Evolutionary conservation across 345 rosid genomes (phyloP).

Genomic region (Trapa bicornis): DNA sequence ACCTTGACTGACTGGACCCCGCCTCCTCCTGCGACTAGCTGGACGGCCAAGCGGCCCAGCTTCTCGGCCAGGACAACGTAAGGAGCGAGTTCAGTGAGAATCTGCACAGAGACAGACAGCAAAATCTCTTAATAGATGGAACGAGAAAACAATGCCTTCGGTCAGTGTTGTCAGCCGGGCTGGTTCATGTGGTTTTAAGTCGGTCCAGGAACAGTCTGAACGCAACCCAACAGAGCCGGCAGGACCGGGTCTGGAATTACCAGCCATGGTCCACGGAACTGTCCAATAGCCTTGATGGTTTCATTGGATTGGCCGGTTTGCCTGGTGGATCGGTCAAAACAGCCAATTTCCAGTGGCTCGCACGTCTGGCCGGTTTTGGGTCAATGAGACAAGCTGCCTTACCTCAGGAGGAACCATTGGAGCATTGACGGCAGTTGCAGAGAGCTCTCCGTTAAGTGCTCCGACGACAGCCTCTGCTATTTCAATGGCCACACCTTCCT

Average conservation of each 20-base stretch:
- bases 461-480: slow-evolving; percentile 85
- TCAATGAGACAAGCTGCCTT: not conserved
- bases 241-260: too few relatives aligned
- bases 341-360: too few relatives aligned
- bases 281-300: too few relatives aligned
- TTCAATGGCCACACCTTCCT: slow-evolving; percentile 89
- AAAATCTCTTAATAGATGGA: not conserved
- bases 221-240: too few relatives aligned
- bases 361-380: too few relatives aligned
- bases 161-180: too few relatives aligned
- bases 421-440: slow-evolving; percentile 81
- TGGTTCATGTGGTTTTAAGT: too few relatives aligned
- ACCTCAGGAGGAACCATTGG: slow-evolving; percentile 71
- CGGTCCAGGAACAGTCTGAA: too few relatives aligned
- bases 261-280: too few relatives aligned
- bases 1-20: slow-evolving; percentile 59
- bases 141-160: not conserved
- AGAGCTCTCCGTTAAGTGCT: slow-evolving; percentile 60
- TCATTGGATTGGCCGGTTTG: too few relatives aligned
- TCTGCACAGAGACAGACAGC: slow-evolving; percentile 2
- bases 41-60: slow-evolving; percentile 68
- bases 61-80: slow-evolving; percentile 60
- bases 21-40: slow-evolving; percentile 55
- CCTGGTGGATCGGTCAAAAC: too few relatives aligned
- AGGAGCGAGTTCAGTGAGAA: slow-evolving; percentile 49